Percentiles rank a stretch among this genome's conserved stretches.
phyloP scores from a whole-genome alignment of 129 eudicot genomes.

The carrot (Daucus carota) region DNA sequence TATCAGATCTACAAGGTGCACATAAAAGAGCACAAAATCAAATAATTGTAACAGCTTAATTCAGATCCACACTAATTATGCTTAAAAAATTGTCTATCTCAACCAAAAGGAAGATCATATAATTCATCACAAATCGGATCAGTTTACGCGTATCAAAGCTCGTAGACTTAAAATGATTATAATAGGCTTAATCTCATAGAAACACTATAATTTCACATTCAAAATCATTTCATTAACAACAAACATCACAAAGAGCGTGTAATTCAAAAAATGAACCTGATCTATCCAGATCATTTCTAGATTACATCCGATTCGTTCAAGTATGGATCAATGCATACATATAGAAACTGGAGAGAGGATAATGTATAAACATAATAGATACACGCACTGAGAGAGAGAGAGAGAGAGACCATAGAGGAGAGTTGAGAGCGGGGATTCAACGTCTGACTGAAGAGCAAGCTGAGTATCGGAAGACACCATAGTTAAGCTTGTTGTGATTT shows the following conservation, averaged over 20 bases:
- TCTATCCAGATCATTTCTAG: neutral
- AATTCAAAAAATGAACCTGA: neutral
- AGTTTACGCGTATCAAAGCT: neutral
- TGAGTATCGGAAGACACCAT: slow-evolving; percentile 19
- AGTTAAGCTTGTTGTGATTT: neutral
- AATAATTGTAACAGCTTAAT: neutral
- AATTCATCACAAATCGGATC: neutral
- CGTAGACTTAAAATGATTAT: neutral
- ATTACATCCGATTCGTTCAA: neutral
- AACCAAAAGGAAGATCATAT: neutral
- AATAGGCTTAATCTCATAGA: neutral
- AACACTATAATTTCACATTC: neutral
- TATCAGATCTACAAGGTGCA: neutral
- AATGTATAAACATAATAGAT: neutral
- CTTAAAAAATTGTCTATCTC: neutral
- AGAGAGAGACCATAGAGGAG: slow-evolving; percentile 17
- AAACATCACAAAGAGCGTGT: neutral
- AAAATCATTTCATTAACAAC: neutral
- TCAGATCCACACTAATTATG: neutral
- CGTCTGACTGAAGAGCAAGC: slow-evolving; percentile 8
- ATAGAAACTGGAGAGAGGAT: neutral
- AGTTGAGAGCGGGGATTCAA: slow-evolving; percentile 22
- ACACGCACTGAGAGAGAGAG: neutral
- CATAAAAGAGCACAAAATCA: neutral
- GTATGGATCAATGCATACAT: neutral